Conservation (phyloP, 2,329 filamentous ascomycete genomes). For the Gaeumannomyces sp. region DNA sequence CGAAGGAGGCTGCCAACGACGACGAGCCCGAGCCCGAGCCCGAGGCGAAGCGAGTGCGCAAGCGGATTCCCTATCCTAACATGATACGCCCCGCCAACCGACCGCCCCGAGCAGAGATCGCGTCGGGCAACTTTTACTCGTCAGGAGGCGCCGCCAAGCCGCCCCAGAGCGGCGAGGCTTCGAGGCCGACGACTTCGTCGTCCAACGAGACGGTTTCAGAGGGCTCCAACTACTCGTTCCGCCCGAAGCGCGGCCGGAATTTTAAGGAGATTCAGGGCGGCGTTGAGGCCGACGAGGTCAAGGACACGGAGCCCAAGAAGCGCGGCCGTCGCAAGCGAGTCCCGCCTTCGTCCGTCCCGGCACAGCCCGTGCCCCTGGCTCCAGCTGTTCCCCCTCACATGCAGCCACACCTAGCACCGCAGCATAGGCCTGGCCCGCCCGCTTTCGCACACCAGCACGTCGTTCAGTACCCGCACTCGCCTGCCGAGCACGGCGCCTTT, state of each 20-base stretch:
- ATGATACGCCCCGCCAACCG: constrained; percentile 9
- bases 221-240: constrained; percentile 46
- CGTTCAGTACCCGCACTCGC: constrained; percentile 5
- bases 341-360: constrained; percentile 10
- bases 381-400: constrained; percentile 6
- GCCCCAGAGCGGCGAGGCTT: constrained; percentile 25
- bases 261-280: constrained; percentile 42
- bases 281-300: constrained; percentile 25
- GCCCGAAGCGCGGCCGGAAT: constrained; percentile 49
- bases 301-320: constrained; percentile 18
- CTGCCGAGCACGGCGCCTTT: constrained; percentile 8
- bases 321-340: constrained; percentile 14
- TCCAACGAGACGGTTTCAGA: constrained; percentile 42
- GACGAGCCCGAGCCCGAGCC: constrained; percentile 6
- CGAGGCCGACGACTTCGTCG: constrained; percentile 45
- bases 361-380: not conserved
- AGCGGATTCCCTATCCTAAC: constrained; percentile 2
- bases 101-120: constrained; percentile 25
- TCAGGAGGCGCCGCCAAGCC: constrained; percentile 27
- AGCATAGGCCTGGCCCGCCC: not conserved
- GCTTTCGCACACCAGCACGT: not conserved
- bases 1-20: constrained; percentile 6
- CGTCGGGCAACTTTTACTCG: constrained; percentile 33
- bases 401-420: constrained; percentile 1
- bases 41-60: constrained; percentile 5